Evolutionary conservation across 139 green algal species (phyloP), one percentile per base, ranked within the genome.

Genomic region (Chlamydomonas sp.): DNA sequence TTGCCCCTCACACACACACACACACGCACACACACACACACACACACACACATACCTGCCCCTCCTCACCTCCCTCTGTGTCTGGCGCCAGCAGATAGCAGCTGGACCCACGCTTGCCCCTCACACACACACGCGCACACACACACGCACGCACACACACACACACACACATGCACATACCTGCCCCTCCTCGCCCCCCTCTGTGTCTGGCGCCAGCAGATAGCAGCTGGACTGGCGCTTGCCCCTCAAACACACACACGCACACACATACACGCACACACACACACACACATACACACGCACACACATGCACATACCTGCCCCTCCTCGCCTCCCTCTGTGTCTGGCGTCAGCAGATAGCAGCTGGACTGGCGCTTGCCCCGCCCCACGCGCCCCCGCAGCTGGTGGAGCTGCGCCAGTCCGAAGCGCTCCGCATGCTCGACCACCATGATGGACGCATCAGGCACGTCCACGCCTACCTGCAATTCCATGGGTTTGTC

Each of bases 381-480:
- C 0, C 91, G 76, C 2, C 90, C 90, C 47, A 96, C 91, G 3
- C 91, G 70, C 0, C 92, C 92, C 13, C 92, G 70, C 66, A 98
- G 84, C 84, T 97, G 93, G 74, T 98, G 93, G 76, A 98, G 84
- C 83, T 96, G 87, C 1, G 93, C 91, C 65, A 97, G 80, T 31
- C 93, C 93, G 79, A 95, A 95, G 54, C 89, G 78, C n/a, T 97
- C 92, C 5, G 92, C 89, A 63, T 96, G 82, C 74, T 97, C 83
- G n/a, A 98, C 87, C 30, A 97, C 74, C 70, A 98, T 96, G 5
- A 96, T 73, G 5, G 82, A 86, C 0, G 93, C 93, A 37, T 92
- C 83, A 0, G 88, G 89, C 39, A 97, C 83, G 65, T 97, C 92
- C 48, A 98, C 88, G 0, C 91, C 91, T 39, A 90, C 73, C 76